phyloP scores from a whole-genome alignment of 805 yeast genomes.

The Wickerhamiella azymoides region DNA sequence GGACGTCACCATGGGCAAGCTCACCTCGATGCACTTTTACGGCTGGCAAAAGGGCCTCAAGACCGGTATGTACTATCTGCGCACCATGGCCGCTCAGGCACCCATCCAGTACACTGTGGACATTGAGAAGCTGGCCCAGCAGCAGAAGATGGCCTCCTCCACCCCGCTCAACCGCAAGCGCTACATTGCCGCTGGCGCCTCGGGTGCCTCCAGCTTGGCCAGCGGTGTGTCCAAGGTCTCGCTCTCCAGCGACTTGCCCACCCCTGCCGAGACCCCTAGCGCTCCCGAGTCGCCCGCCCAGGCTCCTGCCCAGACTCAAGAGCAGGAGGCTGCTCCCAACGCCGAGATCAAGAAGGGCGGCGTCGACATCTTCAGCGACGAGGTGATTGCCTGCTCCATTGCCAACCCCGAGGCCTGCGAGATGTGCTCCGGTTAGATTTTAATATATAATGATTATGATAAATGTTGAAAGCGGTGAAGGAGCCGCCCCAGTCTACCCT shows the following conservation, averaged over 20 bases:
- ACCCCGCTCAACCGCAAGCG: constrained; percentile 18
- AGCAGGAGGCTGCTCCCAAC: background rate
- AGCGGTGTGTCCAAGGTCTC: constrained; percentile 11
- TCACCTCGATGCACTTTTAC: constrained; percentile 96
- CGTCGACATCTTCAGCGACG: constrained; percentile 75
- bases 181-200: constrained; percentile 14
- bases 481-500: no score
- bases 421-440: constrained; percentile 85
- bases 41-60: constrained; percentile 98
- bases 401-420: constrained; percentile 95
- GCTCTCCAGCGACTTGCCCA: background rate
- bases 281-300: constrained; percentile 2
- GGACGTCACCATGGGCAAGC: constrained; percentile 89
- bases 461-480: no score
- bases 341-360: constrained; percentile 30
- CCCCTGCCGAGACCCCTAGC: constrained; percentile 6
- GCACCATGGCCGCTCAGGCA: constrained; percentile 95
- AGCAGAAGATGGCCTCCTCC: constrained; percentile 10
- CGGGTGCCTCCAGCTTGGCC: constrained; percentile 4
- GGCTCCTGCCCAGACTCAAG: background rate
- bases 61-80: constrained; percentile 96
- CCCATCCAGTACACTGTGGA: constrained; percentile 87
- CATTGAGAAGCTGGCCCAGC: constrained; percentile 27
- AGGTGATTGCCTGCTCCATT: constrained; percentile 93
- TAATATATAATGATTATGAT: constrained; percentile 5